phyloP scores from a whole-genome alignment of 2,329 filamentous ascomycete species.

The Seiridium cupressi region DNA sequence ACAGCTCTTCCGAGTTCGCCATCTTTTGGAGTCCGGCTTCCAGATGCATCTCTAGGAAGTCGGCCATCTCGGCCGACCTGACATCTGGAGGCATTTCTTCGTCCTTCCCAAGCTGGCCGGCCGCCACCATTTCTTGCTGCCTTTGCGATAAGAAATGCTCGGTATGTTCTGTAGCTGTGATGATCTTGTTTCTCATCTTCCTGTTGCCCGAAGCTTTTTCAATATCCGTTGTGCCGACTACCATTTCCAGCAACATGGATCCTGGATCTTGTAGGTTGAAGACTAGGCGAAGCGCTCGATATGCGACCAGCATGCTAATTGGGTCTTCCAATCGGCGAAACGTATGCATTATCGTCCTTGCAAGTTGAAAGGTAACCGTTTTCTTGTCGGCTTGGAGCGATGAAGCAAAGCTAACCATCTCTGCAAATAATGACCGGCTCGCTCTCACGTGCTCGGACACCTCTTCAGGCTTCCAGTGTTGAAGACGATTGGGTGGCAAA shows the following conservation, averaged over 20 bases:
- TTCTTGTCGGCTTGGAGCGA: slow-evolving; percentile 41
- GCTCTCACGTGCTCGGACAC: slow-evolving; percentile 27
- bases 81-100: slow-evolving; percentile 33
- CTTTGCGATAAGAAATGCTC: slow-evolving; percentile 34
- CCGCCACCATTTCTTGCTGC: slow-evolving; percentile 19
- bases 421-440: slow-evolving; percentile 43
- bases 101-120: slow-evolving; percentile 23
- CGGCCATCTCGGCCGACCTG: slow-evolving; percentile 38
- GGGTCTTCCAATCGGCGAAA: slow-evolving; percentile 45
- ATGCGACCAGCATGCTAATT: slow-evolving; percentile 44
- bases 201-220: slow-evolving; percentile 36
- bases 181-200: slow-evolving; percentile 36
- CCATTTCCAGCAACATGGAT: slow-evolving; percentile 44
- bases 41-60: slow-evolving; percentile 39
- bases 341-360: slow-evolving; percentile 48
- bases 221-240: slow-evolving; percentile 42
- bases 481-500: slow-evolving; percentile 48
- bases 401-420: slow-evolving; percentile 46
- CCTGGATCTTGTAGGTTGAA: slow-evolving; percentile 45
- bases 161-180: slow-evolving; percentile 39
- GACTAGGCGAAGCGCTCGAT: slow-evolving; percentile 39
- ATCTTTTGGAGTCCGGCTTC: slow-evolving; percentile 21
- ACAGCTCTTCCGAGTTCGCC: slow-evolving; percentile 19
- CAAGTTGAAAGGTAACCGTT: slow-evolving; percentile 44
- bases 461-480: slow-evolving; percentile 28